phyloP scores from a whole-genome alignment of 129 eudicot species.

The Smallanthus sonchifolius region DNA sequence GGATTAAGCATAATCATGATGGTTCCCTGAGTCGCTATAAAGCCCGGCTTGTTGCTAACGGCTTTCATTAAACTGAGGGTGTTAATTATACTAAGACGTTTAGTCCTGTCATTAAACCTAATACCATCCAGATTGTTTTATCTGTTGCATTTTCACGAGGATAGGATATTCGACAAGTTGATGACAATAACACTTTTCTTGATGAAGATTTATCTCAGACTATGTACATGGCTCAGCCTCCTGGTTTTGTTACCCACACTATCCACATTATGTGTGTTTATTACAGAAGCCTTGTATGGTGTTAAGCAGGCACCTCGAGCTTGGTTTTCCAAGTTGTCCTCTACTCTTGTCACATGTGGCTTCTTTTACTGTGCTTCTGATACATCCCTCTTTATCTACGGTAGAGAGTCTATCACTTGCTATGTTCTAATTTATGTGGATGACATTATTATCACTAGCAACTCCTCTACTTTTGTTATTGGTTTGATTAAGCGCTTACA shows the following conservation, averaged over 20 bases:
- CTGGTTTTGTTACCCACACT: not conserved
- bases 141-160: not conserved
- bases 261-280: not conserved
- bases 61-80: not conserved
- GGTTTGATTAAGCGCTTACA: not conserved
- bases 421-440: not conserved
- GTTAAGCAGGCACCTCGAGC: no score
- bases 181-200: not conserved
- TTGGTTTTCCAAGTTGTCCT: not conserved
- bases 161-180: not conserved
- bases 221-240: not conserved
- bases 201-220: not conserved
- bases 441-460: no score
- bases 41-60: not conserved
- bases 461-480: not conserved
- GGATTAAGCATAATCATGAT: not conserved
- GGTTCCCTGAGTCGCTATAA: not conserved
- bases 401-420: not conserved
- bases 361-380: not conserved
- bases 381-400: not conserved
- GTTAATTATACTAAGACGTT: not conserved
- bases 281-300: not conserved
- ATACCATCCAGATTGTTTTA: no score
- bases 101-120: no score
- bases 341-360: not conserved